phyloP scores from a whole-genome alignment of 2,329 filamentous ascomycete species.

The Macrophomina tecta region DNA sequence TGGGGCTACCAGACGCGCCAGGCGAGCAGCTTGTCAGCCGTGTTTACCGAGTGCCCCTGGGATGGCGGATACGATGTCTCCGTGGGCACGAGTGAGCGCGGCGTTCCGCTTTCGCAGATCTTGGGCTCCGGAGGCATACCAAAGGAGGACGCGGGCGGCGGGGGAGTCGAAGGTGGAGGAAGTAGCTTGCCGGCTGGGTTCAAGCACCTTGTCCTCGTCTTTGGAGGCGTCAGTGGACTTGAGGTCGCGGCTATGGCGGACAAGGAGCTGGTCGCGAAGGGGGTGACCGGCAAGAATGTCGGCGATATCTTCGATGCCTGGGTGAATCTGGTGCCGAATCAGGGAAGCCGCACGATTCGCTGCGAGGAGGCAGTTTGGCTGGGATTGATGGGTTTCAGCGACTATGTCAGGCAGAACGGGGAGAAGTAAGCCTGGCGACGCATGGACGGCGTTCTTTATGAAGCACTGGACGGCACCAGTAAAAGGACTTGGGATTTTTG shows the following conservation, averaged over 20 bases:
- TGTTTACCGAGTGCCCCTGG: slow-evolving; percentile 79
- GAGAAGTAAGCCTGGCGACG: neutral
- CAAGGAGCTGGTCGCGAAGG: slow-evolving; percentile 63
- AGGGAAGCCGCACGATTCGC: slow-evolving; percentile 81
- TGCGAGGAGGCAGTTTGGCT: slow-evolving; percentile 86
- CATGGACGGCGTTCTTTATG: neutral
- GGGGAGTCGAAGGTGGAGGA: slow-evolving; percentile 29
- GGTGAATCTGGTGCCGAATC: slow-evolving; percentile 80
- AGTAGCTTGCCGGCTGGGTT: slow-evolving; percentile 52
- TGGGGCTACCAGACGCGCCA: slow-evolving; percentile 81
- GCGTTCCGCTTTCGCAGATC: slow-evolving; percentile 54
- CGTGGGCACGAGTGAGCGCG: slow-evolving; percentile 83
- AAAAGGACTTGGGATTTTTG: neutral
- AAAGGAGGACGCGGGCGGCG: slow-evolving; percentile 8
- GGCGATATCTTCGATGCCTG: slow-evolving; percentile 81
- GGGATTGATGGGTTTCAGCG: slow-evolving; percentile 70
- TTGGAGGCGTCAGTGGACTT: slow-evolving; percentile 80
- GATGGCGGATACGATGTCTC: slow-evolving; percentile 81
- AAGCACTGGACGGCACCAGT: neutral
- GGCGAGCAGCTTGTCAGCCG: slow-evolving; percentile 68
- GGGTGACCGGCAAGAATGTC: slow-evolving; percentile 68
- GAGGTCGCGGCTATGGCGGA: slow-evolving; percentile 75
- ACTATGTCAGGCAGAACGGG: slow-evolving; percentile 34
- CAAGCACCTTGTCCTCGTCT: slow-evolving; percentile 76
- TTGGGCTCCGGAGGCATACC: slow-evolving; percentile 30